Evolutionary conservation across 768 basidiomycete genomes (phyloP).

Genomic region (Psilocybe subaeruginosa): DNA sequence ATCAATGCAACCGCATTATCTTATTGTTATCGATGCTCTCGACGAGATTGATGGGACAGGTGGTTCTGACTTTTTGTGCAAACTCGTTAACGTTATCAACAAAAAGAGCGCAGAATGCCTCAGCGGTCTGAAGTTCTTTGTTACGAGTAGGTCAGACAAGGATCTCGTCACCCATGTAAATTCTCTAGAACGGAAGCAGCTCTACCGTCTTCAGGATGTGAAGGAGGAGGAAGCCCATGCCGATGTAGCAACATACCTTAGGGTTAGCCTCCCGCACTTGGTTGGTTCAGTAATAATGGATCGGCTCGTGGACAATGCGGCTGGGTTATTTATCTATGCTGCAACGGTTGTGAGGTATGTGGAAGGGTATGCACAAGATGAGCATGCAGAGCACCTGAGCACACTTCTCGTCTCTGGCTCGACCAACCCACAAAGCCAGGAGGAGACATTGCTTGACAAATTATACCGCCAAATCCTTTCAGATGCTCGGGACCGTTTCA

Average conservation of each 20-base stretch:
- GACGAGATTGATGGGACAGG: slow-evolving; percentile 21
- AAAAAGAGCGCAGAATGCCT: background rate
- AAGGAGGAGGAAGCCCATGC: slow-evolving; percentile 2
- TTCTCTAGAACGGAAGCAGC: slow-evolving; percentile 9
- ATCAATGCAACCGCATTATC: slow-evolving; percentile 7
- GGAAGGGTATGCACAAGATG: too few species aligned
- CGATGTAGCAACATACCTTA: slow-evolving; percentile 12
- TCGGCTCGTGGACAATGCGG: slow-evolving; percentile 16
- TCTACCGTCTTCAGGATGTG: slow-evolving; percentile 19
- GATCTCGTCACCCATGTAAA: slow-evolving; percentile 14
- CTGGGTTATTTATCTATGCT: slow-evolving; percentile 31
- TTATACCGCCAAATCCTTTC: too few species aligned
- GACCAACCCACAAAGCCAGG: too few species aligned
- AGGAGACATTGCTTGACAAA: too few species aligned
- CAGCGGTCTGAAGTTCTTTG: slow-evolving; percentile 24
- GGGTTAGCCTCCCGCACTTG: slow-evolving; percentile 4
- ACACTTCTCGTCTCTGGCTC: too few species aligned
- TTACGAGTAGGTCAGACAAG: slow-evolving; percentile 24
- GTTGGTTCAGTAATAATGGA: background rate
- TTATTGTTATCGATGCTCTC: slow-evolving; percentile 27
- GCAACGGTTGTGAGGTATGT: slow-evolving; percentile 22
- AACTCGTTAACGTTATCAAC: slow-evolving; percentile 16
- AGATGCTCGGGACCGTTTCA: too few species aligned
- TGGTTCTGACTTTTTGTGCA: slow-evolving; percentile 15
- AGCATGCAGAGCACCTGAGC: too few species aligned